phyloP scores from a whole-genome alignment of 306 rosid genomes.

The Styphnolobium japonicum region DNA sequence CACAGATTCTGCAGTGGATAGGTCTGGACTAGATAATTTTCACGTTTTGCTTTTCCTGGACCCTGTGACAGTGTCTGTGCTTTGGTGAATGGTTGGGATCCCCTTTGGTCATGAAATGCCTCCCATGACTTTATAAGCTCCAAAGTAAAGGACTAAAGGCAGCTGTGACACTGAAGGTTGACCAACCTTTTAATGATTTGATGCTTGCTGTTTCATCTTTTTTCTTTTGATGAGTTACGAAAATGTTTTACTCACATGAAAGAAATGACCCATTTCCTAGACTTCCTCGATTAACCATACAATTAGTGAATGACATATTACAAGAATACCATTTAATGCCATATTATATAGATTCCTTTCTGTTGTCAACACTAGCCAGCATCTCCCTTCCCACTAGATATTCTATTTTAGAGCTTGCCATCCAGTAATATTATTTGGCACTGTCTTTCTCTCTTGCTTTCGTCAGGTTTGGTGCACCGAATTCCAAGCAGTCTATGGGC shows the following conservation, averaged over 20 bases:
- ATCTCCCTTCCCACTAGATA: not conserved
- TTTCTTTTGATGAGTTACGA: not conserved
- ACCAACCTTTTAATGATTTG: constrained; percentile 48
- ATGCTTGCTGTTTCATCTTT: constrained; percentile 34
- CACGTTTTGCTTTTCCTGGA: constrained; percentile 17
- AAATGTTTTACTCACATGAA: constrained; percentile 32
- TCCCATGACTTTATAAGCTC: constrained; percentile 28
- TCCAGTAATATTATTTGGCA: constrained; percentile 13
- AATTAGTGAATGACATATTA: not conserved
- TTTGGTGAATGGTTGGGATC: constrained; percentile 32
- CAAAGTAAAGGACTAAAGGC: constrained; percentile 39
- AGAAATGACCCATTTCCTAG: constrained; percentile 29
- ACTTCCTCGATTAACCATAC: constrained; percentile 25
- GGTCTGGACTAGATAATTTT: constrained; percentile 20
- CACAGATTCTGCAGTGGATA: constrained; percentile 16
- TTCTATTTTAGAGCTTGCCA: constrained; percentile 27
- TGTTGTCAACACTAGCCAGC: not conserved
- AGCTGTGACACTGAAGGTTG: constrained; percentile 32
- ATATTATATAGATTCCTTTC: constrained; percentile 17
- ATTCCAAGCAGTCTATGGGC: constrained; percentile 53
- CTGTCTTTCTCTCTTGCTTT: constrained; percentile 29
- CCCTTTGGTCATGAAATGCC: constrained; percentile 34
- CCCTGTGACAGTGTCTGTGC: constrained; percentile 24
- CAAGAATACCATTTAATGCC: not conserved
- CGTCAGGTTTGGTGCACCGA: constrained; percentile 50